Conservation (phyloP, 2,329 filamentous ascomycete genomes). For the Botrytis tulipae region DNA sequence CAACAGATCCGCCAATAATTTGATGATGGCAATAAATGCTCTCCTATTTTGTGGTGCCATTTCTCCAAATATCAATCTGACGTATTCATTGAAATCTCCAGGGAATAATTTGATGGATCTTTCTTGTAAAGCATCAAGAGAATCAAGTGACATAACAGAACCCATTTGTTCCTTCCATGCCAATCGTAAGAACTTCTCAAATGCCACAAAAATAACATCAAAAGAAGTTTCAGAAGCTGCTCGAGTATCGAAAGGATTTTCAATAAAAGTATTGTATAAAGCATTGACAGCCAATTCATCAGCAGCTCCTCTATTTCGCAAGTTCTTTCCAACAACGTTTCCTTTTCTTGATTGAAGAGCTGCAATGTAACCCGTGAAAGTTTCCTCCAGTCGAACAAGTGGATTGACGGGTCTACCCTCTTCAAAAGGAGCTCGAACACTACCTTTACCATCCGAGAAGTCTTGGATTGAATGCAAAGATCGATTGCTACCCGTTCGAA, state of each 20-base stretch:
- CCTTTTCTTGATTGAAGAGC: constrained; percentile 82
- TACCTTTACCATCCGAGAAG: constrained; percentile 33
- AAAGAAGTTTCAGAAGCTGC: constrained; percentile 71
- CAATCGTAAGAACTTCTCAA: constrained; percentile 87
- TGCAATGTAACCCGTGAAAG: constrained; percentile 78
- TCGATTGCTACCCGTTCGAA: constrained; percentile 35
- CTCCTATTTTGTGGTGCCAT: constrained; percentile 70
- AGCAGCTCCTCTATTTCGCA: constrained; percentile 66
- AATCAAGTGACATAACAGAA: constrained; percentile 70
- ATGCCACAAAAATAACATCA: constrained; percentile 85
- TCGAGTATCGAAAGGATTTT: constrained; percentile 77
- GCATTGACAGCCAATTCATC: constrained; percentile 84
- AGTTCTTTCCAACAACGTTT: constrained; percentile 74
- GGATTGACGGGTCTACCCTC: constrained; percentile 61
- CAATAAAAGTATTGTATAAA: constrained; percentile 82
- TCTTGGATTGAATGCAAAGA: constrained; percentile 35
- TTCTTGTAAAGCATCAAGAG: constrained; percentile 72
- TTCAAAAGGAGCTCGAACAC: constrained; percentile 45
- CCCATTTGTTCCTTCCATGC: constrained; percentile 91
- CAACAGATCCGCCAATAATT: constrained; percentile 80
- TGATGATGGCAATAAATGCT: constrained; percentile 80
- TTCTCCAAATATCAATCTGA: constrained; percentile 61
- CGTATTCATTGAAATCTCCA: constrained; percentile 70
- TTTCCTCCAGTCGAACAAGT: constrained; percentile 75
- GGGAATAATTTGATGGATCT: constrained; percentile 64